Conservation (phyloP, 495 filamentous ascomycete genomes). For the Wilcoxina mikolae region DNA sequence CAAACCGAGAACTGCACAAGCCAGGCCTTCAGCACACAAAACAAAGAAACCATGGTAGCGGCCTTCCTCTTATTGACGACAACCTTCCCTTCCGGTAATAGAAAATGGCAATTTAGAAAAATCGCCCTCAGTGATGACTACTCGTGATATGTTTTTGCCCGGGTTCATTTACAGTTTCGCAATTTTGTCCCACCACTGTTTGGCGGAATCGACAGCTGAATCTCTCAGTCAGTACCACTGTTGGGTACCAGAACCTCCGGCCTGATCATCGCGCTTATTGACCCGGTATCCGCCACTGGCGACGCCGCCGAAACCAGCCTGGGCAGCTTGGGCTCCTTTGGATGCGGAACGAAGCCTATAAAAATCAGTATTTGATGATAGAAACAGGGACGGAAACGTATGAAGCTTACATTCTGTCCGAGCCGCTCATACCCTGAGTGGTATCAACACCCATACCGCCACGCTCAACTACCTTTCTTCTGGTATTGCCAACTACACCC, state of each 20-base stretch:
- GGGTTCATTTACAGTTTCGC: constrained; percentile 10
- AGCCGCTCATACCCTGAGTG: constrained; percentile 76
- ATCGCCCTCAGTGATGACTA: constrained; percentile 9
- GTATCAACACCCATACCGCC: constrained; percentile 47
- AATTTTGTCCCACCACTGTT: background rate
- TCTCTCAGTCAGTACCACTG: constrained; percentile 43
- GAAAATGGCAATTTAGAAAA: constrained; percentile 7
- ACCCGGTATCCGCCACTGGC: constrained; percentile 49
- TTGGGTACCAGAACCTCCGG: constrained; percentile 38
- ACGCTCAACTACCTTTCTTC: constrained; percentile 72
- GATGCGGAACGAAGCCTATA: constrained; percentile 90
- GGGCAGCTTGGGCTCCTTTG: constrained; percentile 54
- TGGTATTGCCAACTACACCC: constrained; percentile 57
- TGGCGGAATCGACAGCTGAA: constrained; percentile 9
- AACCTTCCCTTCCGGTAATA: constrained; percentile 6
- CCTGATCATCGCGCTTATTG: constrained; percentile 49
- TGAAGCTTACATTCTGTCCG: constrained; percentile 98
- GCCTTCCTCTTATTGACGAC: constrained; percentile 8
- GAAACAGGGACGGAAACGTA: constrained; percentile 19
- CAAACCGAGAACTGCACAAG: constrained; percentile 3
- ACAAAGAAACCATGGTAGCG: constrained; percentile 4
- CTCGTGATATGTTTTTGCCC: constrained; percentile 3
- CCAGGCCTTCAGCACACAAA: background rate
- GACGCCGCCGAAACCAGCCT: constrained; percentile 37
- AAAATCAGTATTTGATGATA: constrained; percentile 48